Base-by-base conservation (phyloP, 116 monocot species). In the Cymodocea nodosa region DNA sequence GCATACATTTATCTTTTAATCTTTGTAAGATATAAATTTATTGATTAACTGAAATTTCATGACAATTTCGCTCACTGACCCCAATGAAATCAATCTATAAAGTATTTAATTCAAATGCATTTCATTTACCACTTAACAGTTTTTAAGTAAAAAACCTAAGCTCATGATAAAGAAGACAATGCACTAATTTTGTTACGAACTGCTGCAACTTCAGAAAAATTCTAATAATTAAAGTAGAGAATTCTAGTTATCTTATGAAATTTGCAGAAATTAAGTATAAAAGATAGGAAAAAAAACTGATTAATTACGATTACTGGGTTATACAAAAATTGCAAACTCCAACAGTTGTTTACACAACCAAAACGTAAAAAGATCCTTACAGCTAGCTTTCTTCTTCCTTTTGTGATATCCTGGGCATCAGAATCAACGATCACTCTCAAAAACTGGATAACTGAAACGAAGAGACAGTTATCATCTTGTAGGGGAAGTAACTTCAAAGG, bases 361-460 rank as follows among this genome's bases (percentile, higher is more conserved):
- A 61, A 16, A 35, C 5, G 61, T 39, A 23, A 48, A 17, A 35
- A 35, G 17, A 35, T 18, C 53, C 66, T 67, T 67, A 67, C 66
- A 52, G 34, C 35, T 54, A 6, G 53, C 66, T 53, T 82, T 69
- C 81, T 66, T 70, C 79, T 89, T 59, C 77, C 86, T 64, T 74
- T 82, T 17, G 71, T 89, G 18, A 51, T 58, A 73, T 78, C 81
- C 40, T 72, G 77, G 62, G 62, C 70, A 51, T 68, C 76, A 48
- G 81, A 60, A 71, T 77, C 78, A 60, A 86, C 49, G 30, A 73
- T 73, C 61, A 86, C 82, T 73, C 80, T 89, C 78, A 93, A 68
- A 68, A 62, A 78, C 18, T 70, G 58, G 72, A 83, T 86, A 56
- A 64, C 2, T 62, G 59, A 56, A 51, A 23, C 13, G 18, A 49